Conservation (phyloP, 2,329 filamentous ascomycete species). For the Talaromyces amestolkiae region DNA sequence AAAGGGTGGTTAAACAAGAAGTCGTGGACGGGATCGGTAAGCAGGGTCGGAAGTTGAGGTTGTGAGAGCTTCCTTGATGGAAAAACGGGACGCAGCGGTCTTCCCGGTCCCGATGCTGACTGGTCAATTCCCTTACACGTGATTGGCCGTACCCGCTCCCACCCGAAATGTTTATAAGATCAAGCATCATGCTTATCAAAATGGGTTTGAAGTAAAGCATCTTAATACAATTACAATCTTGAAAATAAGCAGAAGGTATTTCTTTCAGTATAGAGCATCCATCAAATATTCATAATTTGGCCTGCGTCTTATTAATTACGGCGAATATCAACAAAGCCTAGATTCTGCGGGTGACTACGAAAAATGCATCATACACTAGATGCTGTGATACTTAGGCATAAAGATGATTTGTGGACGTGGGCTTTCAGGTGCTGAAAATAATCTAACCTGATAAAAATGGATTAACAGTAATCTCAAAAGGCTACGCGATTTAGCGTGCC, state of each 20-base stretch:
- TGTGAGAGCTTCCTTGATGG: constrained; percentile 33
- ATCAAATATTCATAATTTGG: background rate
- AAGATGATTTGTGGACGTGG: background rate
- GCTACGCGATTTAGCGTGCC: constrained; percentile 6
- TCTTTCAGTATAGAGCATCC: background rate
- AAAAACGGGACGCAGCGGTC: constrained; percentile 39
- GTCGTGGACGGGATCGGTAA: constrained; percentile 19
- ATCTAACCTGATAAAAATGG: background rate
- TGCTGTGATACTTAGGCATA: background rate
- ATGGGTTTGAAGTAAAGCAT: background rate
- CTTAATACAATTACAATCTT: background rate
- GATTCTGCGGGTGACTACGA: background rate
- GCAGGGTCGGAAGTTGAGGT: constrained; percentile 33
- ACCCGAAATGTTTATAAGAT: constrained; percentile 17
- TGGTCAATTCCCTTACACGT: constrained; percentile 39
- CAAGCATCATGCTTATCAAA: background rate
- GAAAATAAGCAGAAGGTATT: background rate
- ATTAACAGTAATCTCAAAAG: too few relatives aligned
- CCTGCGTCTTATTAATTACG: background rate
- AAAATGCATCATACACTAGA: background rate
- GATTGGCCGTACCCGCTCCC: constrained; percentile 34
- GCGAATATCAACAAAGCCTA: background rate
- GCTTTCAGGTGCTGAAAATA: background rate
- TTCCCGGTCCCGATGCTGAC: constrained; percentile 36
- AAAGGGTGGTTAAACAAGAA: constrained; percentile 2